Percentiles rank a stretch among this genome's conserved stretches.
phyloP scores from a whole-genome alignment of 148 eudicot genomes.

The Beta vulgaris region DNA sequence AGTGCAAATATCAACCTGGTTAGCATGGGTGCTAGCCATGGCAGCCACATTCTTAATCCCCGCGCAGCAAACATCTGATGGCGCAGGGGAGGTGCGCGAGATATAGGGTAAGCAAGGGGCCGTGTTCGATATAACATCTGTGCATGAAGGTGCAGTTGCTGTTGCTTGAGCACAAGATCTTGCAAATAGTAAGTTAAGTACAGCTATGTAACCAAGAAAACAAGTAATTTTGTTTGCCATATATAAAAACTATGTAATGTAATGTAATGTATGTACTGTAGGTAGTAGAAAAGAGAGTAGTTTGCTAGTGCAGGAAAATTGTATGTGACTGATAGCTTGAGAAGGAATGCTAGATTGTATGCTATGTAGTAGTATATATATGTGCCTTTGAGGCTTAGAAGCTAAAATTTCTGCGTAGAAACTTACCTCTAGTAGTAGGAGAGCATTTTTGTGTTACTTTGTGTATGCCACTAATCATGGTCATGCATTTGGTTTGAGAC shows the following conservation, averaged over 20 bases:
- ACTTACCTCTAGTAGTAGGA: background rate
- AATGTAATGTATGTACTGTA: no score
- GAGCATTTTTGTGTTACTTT: background rate
- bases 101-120: conserved; percentile 30
- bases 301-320: background rate
- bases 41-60: conserved; percentile 23
- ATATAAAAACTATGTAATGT: background rate
- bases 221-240: conserved; percentile 21
- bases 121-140: conserved; percentile 4
- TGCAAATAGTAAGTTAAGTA: conserved; percentile 14
- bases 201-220: conserved; percentile 11
- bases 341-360: conserved; percentile 1
- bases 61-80: conserved; percentile 30
- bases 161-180: background rate
- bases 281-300: background rate
- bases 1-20: conserved; percentile 23
- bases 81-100: conserved; percentile 5
- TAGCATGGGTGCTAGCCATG: conserved; percentile 17
- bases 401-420: conserved; percentile 1
- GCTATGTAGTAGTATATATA: no score
- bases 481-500: conserved; percentile 25
- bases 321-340: background rate
- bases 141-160: conserved; percentile 10
- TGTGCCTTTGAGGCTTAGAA: background rate
- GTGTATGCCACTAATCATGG: background rate